These are phyloP conservation scores for Teratosphaeriaceae sp. DNA, from an alignment of 2,329 filamentous ascomycete genomes.

Conservation along the genomic window DNA sequence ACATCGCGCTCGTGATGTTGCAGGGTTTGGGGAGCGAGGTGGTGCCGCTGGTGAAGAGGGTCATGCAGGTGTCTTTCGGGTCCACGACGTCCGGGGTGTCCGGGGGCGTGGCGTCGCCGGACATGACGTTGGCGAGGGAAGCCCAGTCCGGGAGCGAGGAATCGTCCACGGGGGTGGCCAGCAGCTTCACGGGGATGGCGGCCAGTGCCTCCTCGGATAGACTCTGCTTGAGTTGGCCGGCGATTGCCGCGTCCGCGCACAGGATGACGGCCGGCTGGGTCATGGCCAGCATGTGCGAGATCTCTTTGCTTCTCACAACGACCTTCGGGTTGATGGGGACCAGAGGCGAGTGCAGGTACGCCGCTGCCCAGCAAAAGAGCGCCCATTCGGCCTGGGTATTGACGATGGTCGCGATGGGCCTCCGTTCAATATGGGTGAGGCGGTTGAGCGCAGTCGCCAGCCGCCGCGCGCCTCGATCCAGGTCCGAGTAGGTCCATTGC, in stretches of 20 bases:
- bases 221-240: conserved; percentile 22
- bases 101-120: conserved; percentile 25
- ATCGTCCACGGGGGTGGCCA: conserved; percentile 15
- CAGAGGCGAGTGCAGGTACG: conserved; percentile 27
- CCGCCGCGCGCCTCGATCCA: conserved; percentile 26
- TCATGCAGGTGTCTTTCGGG: conserved; percentile 30
- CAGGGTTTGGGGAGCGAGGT: conserved; percentile 44
- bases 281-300: conserved; percentile 27
- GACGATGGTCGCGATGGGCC: conserved; percentile 26
- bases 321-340: conserved; percentile 28
- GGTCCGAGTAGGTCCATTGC: conserved; percentile 27
- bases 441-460: conserved; percentile 25
- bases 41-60: conserved; percentile 47
- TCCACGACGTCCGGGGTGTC: conserved; percentile 25
- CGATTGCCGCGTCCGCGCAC: conserved; percentile 20
- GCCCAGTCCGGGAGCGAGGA: conserved; percentile 18
- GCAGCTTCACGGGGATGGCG: conserved; percentile 20
- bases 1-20: conserved; percentile 32
- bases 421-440: conserved; percentile 24
- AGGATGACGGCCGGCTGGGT: conserved; percentile 24
- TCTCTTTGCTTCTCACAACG: conserved; percentile 22
- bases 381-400: conserved; percentile 30
- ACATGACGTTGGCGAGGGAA: conserved; percentile 24
- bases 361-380: conserved; percentile 27
- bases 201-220: conserved; percentile 19